These are phyloP conservation scores for Saccharomycopsis amapae DNA, from an alignment of 805 yeast genomes.

Conservation along the genomic window DNA sequence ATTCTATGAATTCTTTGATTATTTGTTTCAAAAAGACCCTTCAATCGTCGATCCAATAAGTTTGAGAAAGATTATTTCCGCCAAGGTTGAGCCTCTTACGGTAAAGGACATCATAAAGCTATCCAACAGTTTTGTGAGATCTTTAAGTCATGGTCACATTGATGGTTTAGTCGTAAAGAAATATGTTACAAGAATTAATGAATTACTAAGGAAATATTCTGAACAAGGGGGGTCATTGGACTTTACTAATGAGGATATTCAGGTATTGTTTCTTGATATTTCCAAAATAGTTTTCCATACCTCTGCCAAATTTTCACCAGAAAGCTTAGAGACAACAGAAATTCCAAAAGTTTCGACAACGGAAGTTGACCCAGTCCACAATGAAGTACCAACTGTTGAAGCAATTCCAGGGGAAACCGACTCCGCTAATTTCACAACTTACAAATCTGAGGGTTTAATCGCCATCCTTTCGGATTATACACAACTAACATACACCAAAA, in stretches of 20 bases:
- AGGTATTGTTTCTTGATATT: constrained; percentile 5
- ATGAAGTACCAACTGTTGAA: background rate
- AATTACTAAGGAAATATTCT: constrained; percentile 8
- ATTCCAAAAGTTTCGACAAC: background rate
- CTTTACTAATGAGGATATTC: constrained; percentile 2
- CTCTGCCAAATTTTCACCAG: background rate
- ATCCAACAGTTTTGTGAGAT: background rate
- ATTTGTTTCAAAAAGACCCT: background rate
- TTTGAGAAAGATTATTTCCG: constrained; percentile 1
- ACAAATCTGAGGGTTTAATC: background rate
- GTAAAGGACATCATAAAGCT: background rate
- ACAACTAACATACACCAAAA: background rate
- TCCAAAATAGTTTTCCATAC: background rate
- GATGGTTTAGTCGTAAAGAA: background rate
- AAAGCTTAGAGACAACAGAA: background rate
- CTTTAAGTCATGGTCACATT: background rate
- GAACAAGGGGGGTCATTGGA: constrained; percentile 10
- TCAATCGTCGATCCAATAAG: background rate
- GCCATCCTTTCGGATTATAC: background rate
- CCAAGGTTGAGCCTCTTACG: background rate
- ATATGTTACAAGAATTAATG: constrained; percentile 2
- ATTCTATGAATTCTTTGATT: constrained; percentile 9
- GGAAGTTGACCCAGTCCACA: background rate
- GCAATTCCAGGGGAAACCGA: background rate
- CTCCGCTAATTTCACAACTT: background rate